Base-by-base conservation (phyloP, 2,329 filamentous ascomycete genomes). In the Fusarium globosum region DNA sequence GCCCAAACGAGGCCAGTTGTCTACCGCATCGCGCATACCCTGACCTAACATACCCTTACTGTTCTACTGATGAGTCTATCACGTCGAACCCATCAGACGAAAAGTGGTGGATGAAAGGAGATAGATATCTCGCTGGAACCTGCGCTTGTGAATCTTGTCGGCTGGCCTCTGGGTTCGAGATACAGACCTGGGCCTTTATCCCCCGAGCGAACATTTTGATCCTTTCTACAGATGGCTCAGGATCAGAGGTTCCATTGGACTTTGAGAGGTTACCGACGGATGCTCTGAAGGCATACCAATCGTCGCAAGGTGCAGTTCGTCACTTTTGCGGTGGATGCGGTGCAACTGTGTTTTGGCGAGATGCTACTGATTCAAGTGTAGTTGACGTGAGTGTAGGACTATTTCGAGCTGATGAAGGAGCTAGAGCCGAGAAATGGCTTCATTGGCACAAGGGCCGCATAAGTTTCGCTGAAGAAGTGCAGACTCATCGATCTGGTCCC, bases 141-240 rank as follows among this genome's bases (percentile, higher is more conserved):
- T 93, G 91, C 75, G 84, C 86, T 4, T 94, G 92, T 79, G 84
- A 81, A 10, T 88, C 89, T 5, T 94, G 92, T 78, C 88, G 91
- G 11, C 82, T 90, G 7, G 80, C 82, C 1, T 86, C 88, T 2
- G 91, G 91, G 7, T 91, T 89, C 71, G 89, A 92, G 63, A 86
- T 93, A 52, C 88, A 92, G 73, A 83, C 87, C 0, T 94, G 91
- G 91, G 85, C 89, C 0, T 94, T 93, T 76, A 82, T 93, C 1
- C 90, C 90, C 2, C 83, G 85, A n/a, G 79, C 81, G 4, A 90
- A 91, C 74, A 89, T 93, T 60, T 80, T 83, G 23, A 83, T 88
- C 33, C 68, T 80, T 38, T 69, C 84, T 53, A 76, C 52, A 13
- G 18, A 12, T 14, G 38, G 16, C 18, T 33, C 16, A 38, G 53